Conservation (phyloP, 2,329 filamentous ascomycete genomes). For the Colletotrichum agaves region DNA sequence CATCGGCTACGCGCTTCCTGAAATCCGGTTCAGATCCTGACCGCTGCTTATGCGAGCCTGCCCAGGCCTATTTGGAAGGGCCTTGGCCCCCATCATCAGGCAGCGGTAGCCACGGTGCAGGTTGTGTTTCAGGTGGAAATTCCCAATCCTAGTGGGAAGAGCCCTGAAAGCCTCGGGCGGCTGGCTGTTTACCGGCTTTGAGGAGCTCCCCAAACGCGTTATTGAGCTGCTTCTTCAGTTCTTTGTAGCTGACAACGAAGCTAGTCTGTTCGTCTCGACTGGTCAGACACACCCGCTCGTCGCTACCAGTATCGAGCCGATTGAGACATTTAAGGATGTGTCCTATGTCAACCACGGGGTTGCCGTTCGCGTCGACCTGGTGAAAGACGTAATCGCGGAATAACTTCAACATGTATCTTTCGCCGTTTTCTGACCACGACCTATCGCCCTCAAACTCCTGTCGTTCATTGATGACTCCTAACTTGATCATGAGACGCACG, state of each 20-base stretch:
- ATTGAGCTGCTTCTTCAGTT: slow-evolving; percentile 76
- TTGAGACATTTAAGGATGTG: slow-evolving; percentile 90
- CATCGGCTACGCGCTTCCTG: no score
- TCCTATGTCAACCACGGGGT: slow-evolving; percentile 85
- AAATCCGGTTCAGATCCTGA: no score
- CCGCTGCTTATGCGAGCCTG: no score
- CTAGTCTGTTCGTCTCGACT: slow-evolving; percentile 91
- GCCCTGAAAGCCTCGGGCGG: slow-evolving; percentile 46
- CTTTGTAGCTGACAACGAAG: slow-evolving; percentile 89
- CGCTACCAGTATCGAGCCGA: slow-evolving; percentile 89
- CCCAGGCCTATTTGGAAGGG: not conserved
- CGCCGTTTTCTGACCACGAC: slow-evolving; percentile 91
- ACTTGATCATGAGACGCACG: slow-evolving; percentile 81
- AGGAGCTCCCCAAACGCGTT: slow-evolving; percentile 68
- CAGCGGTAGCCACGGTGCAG: no score
- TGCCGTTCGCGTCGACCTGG: slow-evolving; percentile 86
- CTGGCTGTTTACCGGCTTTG: slow-evolving; percentile 54
- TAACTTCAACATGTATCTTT: slow-evolving; percentile 91
- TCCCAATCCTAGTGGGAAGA: slow-evolving; percentile 40
- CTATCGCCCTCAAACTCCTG: slow-evolving; percentile 83
- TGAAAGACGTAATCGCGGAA: slow-evolving; percentile 99
- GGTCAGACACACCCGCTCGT: slow-evolving; percentile 86
- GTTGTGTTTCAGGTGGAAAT: no score
- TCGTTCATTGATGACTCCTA: slow-evolving; percentile 89
- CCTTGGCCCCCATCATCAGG: no score